Percentiles rank a stretch among this genome's conserved stretches.
phyloP scores from a whole-genome alignment of 2,329 filamentous ascomycete genomes.

The Aspergillus glaucus region DNA sequence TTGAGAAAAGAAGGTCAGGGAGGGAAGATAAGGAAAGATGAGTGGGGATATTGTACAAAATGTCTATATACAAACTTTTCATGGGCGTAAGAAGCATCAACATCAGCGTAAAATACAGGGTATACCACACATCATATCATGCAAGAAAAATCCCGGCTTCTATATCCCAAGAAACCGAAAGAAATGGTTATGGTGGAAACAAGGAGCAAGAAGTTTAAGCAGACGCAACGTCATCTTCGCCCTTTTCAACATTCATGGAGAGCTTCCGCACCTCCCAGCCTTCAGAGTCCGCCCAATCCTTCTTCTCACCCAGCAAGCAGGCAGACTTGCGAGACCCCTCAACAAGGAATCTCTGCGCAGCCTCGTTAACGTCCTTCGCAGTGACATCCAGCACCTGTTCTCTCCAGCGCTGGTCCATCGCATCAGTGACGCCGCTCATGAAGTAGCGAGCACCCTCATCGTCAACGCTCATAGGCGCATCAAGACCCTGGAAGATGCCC shows the following conservation, averaged over 20 bases:
- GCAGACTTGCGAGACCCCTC: conserved; percentile 57
- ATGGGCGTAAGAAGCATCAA: conserved; percentile 1
- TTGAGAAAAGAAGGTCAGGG: not conserved
- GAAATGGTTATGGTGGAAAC: not conserved
- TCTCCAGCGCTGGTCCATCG: conserved; percentile 80
- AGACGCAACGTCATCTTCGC: conserved; percentile 14
- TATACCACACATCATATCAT: not conserved
- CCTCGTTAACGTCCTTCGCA: conserved; percentile 69
- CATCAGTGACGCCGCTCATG: conserved; percentile 73
- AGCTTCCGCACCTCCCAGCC: conserved; percentile 73
- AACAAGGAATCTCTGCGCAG: conserved; percentile 75
- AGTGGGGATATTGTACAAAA: conserved; percentile 15
- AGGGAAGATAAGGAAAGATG: conserved; percentile 4
- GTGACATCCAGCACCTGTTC: conserved; percentile 83
- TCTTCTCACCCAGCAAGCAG: conserved; percentile 75
- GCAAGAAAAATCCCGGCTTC: not conserved
- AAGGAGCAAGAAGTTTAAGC: conserved; percentile 8
- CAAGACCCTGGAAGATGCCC: conserved; percentile 83
- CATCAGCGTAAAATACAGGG: conserved; percentile 12
- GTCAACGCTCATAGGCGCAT: conserved; percentile 81
- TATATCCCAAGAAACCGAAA: not conserved
- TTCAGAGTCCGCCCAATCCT: conserved; percentile 62
- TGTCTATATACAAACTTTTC: conserved; percentile 15
- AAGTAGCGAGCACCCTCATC: conserved; percentile 83
- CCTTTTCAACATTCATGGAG: conserved; percentile 51